phyloP scores from a whole-genome alignment of 2,329 filamentous ascomycete genomes.

The Fusarium sp. region DNA sequence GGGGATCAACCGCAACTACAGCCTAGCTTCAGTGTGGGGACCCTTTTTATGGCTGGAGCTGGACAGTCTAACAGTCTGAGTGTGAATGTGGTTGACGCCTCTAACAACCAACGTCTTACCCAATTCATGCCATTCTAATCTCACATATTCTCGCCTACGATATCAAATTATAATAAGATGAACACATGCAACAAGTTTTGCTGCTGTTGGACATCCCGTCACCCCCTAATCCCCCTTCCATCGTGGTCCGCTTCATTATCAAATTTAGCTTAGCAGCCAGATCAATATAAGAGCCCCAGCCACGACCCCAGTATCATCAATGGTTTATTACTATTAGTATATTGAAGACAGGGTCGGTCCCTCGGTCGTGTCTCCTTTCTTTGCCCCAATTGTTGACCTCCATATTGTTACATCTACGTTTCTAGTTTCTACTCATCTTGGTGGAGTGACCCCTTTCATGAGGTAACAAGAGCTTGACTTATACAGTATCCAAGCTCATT shows the following conservation, averaged over 20 bases:
- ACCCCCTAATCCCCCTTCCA: slow-evolving; percentile 12
- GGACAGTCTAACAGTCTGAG: background rate
- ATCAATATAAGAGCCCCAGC: slow-evolving; percentile 31
- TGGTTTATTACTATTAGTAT: slow-evolving; percentile 7
- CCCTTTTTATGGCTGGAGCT: slow-evolving; percentile 1
- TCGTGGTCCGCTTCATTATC: slow-evolving; percentile 5
- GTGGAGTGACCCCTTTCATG: slow-evolving; percentile 10
- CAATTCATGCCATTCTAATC: slow-evolving; percentile 24
- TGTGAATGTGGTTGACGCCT: slow-evolving; percentile 10
- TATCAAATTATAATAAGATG: slow-evolving; percentile 22
- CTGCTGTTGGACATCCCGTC: background rate
- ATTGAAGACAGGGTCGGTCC: slow-evolving; percentile 33
- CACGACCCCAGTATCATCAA: slow-evolving; percentile 24
- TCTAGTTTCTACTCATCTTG: background rate
- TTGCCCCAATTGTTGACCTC: slow-evolving; percentile 1
- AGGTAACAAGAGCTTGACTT: slow-evolving; percentile 7
- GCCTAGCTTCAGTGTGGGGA: slow-evolving; percentile 37
- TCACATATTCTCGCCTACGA: slow-evolving; percentile 21
- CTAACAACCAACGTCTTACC: slow-evolving; percentile 29
- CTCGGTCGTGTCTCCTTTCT: slow-evolving; percentile 13
- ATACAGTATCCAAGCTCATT: background rate
- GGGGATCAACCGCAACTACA: slow-evolving; percentile 33
- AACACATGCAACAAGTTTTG: background rate
- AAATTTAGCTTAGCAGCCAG: slow-evolving; percentile 29
- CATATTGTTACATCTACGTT: background rate